A percentile compares a stretch with the other conserved stretches of the same genome.
These are phyloP conservation scores for Gentiana dahurica DNA, from an alignment of 257 asterid species.

Conservation along the genomic window DNA sequence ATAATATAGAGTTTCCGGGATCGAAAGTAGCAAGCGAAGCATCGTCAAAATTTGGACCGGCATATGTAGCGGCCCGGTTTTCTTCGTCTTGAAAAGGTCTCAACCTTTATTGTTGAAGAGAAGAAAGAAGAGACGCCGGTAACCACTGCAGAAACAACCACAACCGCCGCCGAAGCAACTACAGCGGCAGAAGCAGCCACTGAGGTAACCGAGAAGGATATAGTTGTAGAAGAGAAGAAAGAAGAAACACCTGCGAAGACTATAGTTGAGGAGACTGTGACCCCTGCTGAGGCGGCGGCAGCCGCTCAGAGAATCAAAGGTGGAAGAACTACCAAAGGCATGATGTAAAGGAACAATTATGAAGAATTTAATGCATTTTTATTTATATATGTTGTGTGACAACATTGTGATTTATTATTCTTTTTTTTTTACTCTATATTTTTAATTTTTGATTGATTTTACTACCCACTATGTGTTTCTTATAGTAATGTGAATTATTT, in stretches of 20 bases:
- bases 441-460: no score
- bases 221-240: slow-evolving; percentile 30
- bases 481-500: no score
- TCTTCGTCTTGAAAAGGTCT: slow-evolving; percentile 67
- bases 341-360: no score
- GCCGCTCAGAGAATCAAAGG: no score
- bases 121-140: slow-evolving; percentile 31
- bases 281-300: slow-evolving; percentile 14
- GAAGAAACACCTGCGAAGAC: slow-evolving; percentile 17
- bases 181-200: background rate
- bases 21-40: slow-evolving; percentile 53
- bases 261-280: slow-evolving; percentile 7
- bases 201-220: slow-evolving; percentile 47
- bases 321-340: no score
- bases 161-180: background rate
- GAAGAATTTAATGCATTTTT: no score
- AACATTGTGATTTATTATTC: no score
- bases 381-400: no score
- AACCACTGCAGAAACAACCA: slow-evolving; percentile 10
- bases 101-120: slow-evolving; percentile 33
- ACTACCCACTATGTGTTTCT: no score
- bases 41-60: slow-evolving; percentile 49
- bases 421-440: no score
- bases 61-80: slow-evolving; percentile 50
- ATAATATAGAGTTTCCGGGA: slow-evolving; percentile 64